These are phyloP conservation scores for Geosiphon pyriformis DNA, from an alignment of 192 early-diverging fungal genomes.

Conservation along the genomic window DNA sequence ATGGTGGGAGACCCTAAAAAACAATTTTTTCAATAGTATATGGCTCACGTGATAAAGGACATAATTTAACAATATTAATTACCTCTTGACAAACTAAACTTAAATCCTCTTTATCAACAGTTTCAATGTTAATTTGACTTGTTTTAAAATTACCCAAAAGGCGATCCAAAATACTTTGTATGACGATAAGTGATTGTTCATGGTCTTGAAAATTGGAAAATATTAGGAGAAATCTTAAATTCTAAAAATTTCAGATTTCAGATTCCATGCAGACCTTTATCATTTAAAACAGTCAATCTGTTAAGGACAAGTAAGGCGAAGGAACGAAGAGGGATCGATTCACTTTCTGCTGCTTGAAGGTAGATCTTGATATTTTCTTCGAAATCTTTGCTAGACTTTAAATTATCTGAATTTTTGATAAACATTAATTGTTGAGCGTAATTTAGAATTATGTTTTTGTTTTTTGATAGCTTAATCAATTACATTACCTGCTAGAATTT, in stretches of 20 bases:
- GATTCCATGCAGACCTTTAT: slow-evolving; percentile 21
- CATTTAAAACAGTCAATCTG: slow-evolving; percentile 21
- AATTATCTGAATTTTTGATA: slow-evolving; percentile 6
- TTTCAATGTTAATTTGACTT: slow-evolving; percentile 22
- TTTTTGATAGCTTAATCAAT: too few relatives aligned
- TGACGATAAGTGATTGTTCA: too few relatives aligned
- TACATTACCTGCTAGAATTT: slow-evolving; percentile 32
- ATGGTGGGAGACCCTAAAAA: neutral
- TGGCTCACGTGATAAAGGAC: neutral
- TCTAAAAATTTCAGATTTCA: too few relatives aligned
- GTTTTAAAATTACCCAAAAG: too few relatives aligned
- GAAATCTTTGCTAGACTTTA: slow-evolving; percentile 22
- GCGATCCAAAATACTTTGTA: too few relatives aligned
- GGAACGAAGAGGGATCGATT: slow-evolving; percentile 18
- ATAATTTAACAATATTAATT: slow-evolving; percentile 1
- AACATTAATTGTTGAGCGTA: too few relatives aligned
- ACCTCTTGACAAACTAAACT: slow-evolving; percentile 27
- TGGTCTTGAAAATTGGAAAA: too few relatives aligned
- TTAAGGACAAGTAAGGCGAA: slow-evolving; percentile 42
- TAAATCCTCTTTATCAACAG: slow-evolving; percentile 26
- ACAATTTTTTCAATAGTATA: neutral
- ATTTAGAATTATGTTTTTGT: too few relatives aligned
- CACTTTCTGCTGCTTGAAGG: slow-evolving; percentile 31
- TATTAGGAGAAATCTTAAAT: too few relatives aligned
- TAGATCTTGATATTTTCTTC: slow-evolving; percentile 30